phyloP scores from a whole-genome alignment of 805 yeast species.

The Kregervanrija pseudodelftensis region DNA sequence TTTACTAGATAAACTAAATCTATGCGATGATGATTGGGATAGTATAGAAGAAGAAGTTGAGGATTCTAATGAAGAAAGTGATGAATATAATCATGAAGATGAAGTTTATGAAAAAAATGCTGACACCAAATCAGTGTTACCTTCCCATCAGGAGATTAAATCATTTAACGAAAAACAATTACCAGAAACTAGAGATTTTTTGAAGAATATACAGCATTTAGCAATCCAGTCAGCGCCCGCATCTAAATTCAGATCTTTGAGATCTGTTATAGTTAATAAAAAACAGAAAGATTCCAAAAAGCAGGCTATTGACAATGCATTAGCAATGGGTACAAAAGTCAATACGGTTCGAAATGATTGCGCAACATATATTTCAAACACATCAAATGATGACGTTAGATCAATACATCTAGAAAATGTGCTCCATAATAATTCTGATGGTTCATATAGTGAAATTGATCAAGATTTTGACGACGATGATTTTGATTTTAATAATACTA shows the following conservation, averaged over 20 bases:
- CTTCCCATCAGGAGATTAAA: too few relatives aligned
- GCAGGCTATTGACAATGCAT: conserved; percentile 17
- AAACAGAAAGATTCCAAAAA: conserved; percentile 9
- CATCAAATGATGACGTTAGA: conserved; percentile 5
- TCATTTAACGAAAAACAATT: too few relatives aligned
- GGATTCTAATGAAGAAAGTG: too few relatives aligned
- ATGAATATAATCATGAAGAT: too few relatives aligned
- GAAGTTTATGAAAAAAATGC: too few relatives aligned
- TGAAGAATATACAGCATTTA: too few relatives aligned
- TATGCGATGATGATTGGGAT: conserved; percentile 26
- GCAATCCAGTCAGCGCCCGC: conserved; percentile 14
- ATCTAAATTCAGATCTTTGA: conserved; percentile 24
- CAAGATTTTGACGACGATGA: neutral
- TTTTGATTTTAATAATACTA: too few relatives aligned
- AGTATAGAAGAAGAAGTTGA: conserved; percentile 6
- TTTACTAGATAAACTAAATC: conserved; percentile 25
- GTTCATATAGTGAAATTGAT: conserved; percentile 5
- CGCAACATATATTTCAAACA: too few relatives aligned
- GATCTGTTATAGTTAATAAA: conserved; percentile 16
- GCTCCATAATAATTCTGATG: conserved; percentile 6
- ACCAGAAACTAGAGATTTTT: too few relatives aligned
- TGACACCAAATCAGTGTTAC: too few relatives aligned
- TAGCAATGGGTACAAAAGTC: conserved; percentile 19
- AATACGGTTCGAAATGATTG: conserved; percentile 8
- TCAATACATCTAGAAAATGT: conserved; percentile 15